phyloP scores from a whole-genome alignment of 2,329 filamentous ascomycete genomes.

The Colletotrichum acutatum region DNA sequence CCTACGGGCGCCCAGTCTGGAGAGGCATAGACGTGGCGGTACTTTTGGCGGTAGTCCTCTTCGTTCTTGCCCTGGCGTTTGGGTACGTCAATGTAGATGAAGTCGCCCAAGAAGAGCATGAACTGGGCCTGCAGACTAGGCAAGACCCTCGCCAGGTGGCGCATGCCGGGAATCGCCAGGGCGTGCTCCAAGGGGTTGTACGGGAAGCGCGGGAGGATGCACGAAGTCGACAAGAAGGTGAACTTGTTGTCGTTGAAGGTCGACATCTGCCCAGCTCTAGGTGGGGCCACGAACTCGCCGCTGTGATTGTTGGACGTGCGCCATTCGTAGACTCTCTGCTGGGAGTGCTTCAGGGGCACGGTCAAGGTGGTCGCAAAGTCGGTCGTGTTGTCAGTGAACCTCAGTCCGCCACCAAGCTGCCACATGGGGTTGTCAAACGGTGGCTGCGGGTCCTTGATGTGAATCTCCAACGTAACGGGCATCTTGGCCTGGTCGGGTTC shows the following conservation, averaged over 20 bases:
- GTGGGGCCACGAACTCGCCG: conserved; percentile 83
- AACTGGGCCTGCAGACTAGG: conserved; percentile 79
- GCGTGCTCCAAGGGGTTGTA: conserved; percentile 88
- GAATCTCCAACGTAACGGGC: conserved; percentile 78
- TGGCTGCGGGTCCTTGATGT: conserved; percentile 61
- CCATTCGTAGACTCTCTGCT: conserved; percentile 85
- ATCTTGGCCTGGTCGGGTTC: conserved; percentile 82
- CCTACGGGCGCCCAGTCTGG: conserved; percentile 86
- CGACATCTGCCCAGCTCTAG: conserved; percentile 73
- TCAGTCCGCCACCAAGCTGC: conserved; percentile 73
- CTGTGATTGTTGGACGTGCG: conserved; percentile 86
- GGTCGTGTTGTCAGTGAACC: conserved; percentile 76
- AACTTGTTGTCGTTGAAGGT: conserved; percentile 75
- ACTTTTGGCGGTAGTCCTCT: conserved; percentile 88
- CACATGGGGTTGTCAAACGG: conserved; percentile 69
- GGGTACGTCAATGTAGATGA: conserved; percentile 92
- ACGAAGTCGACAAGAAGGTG: conserved; percentile 92
- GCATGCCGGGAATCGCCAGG: conserved; percentile 83
- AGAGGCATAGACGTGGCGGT: conserved; percentile 94
- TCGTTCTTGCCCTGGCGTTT: conserved; percentile 76
- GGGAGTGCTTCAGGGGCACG: conserved; percentile 70
- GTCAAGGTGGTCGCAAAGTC: conserved; percentile 83
- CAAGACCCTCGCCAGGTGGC: conserved; percentile 78
- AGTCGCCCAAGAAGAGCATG: conserved; percentile 86
- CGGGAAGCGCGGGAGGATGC: conserved; percentile 90